Evolutionary conservation across 1,139 yeast genomes (phyloP).

Genomic region (Scheffersomyces quercinus): DNA sequence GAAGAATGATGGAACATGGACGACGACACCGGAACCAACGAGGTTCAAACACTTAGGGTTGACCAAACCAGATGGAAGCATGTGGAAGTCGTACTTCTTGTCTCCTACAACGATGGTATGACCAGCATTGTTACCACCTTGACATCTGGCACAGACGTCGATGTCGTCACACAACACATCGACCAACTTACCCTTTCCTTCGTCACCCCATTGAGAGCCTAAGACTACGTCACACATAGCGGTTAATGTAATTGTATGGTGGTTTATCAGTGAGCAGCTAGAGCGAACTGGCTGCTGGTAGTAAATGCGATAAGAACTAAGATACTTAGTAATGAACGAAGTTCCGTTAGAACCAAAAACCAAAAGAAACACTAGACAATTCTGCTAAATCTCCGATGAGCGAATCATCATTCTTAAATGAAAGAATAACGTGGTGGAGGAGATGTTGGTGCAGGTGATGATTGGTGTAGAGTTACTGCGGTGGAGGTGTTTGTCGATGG

Average conservation of each 20-base stretch:
- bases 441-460: not conserved
- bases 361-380: not conserved
- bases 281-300: no score
- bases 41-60: conserved; percentile 88
- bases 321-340: conserved; percentile 15
- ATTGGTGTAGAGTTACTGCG: not conserved
- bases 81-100: conserved; percentile 93
- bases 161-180: conserved; percentile 90
- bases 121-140: conserved; percentile 99
- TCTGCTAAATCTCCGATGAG: not conserved
- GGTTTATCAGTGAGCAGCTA: no score
- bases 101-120: conserved; percentile 94
- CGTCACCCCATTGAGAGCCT: conserved; percentile 99
- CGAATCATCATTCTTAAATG: not conserved
- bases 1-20: conserved; percentile 92
- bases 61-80: conserved; percentile 96
- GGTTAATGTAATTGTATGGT: not conserved
- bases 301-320: conserved; percentile 7
- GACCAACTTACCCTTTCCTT: conserved; percentile 97
- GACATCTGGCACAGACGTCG: conserved; percentile 97
- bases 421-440: not conserved
- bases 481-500: not conserved
- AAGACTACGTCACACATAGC: conserved; percentile 86
- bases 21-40: conserved; percentile 95
- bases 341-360: conserved; percentile 10